phyloP scores from a whole-genome alignment of 208 protist genomes.

The Vickermania spadyakhi region DNA sequence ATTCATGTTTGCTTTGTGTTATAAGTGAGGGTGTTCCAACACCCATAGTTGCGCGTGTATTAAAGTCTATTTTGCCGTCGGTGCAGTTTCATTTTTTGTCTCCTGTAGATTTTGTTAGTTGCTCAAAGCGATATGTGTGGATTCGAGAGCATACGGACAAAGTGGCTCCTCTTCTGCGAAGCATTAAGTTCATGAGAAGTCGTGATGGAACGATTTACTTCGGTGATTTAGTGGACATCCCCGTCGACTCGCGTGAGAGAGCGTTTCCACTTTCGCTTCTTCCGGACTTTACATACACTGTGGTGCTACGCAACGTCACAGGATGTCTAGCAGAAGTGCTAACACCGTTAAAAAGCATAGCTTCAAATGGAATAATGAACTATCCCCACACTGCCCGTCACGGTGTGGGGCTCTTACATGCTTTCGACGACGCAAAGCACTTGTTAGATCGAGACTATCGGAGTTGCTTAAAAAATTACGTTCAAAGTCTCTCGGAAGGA shows the following conservation, averaged over 20 bases:
- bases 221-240: constrained; percentile 17
- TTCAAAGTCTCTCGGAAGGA: constrained; percentile 44
- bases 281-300: constrained; percentile 48
- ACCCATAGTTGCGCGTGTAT: constrained; percentile 15
- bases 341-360: constrained; percentile 33
- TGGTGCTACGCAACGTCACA: constrained; percentile 55
- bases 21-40: constrained; percentile 66
- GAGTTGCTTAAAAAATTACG: constrained; percentile 40
- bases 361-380: constrained; percentile 49
- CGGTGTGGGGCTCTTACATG: constrained; percentile 33
- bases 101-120: constrained; percentile 60
- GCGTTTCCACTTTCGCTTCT: constrained; percentile 39
- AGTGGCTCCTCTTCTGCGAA: background rate
- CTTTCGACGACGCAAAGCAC: constrained; percentile 45
- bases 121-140: constrained; percentile 37
- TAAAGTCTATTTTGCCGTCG: constrained; percentile 12
- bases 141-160: constrained; percentile 11
- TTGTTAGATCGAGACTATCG: constrained; percentile 65
- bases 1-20: constrained; percentile 32
- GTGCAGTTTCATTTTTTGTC: constrained; percentile 54
- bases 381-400: constrained; percentile 72
- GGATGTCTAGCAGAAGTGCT: constrained; percentile 59
- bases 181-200: constrained; percentile 1
- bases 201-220: constrained; percentile 25
- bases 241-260: constrained; percentile 3